Conservation (phyloP, 805 yeast genomes). For the Huiozyma naganishii region DNA sequence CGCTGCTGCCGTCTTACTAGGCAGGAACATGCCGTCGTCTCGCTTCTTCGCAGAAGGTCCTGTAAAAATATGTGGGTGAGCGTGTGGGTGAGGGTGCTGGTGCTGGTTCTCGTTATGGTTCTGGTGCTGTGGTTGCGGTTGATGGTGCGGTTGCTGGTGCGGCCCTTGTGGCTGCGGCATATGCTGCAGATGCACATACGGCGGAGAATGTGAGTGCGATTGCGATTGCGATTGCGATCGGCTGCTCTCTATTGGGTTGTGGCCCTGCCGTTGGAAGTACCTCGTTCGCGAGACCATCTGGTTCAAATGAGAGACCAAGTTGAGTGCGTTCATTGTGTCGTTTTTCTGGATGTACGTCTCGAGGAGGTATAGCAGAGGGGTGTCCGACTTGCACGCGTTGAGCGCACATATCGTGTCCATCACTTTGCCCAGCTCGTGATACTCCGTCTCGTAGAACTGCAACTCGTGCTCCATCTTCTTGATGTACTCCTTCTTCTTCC, state of each 20-base stretch:
- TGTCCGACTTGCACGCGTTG: not conserved
- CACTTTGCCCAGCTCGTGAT: slow-evolving; percentile 35
- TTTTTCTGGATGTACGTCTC: slow-evolving; percentile 17
- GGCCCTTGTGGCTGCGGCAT: no score
- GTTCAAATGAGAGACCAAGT: slow-evolving; percentile 16
- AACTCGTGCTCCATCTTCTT: slow-evolving; percentile 75
- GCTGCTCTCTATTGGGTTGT: slow-evolving; percentile 11
- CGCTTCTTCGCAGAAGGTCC: no score
- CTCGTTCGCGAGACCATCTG: slow-evolving; percentile 13
- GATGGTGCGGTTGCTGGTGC: no score
- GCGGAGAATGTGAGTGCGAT: no score
- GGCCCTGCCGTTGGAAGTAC: slow-evolving; percentile 20
- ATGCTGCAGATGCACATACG: no score
- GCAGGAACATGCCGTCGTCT: no score
- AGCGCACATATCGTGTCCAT: slow-evolving; percentile 2
- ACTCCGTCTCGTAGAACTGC: slow-evolving; percentile 57
- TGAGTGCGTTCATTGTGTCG: slow-evolving; percentile 14
- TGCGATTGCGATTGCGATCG: no score
- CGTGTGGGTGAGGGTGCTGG: no score
- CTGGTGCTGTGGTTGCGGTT: no score
- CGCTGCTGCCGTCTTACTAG: no score
- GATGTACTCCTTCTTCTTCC: slow-evolving; percentile 82
- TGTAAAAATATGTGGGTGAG: no score
- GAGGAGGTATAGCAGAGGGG: slow-evolving; percentile 4
- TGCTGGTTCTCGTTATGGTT: no score